These are phyloP conservation scores for Candida caryicola DNA, from an alignment of 805 yeast species.

Conservation along the genomic window DNA sequence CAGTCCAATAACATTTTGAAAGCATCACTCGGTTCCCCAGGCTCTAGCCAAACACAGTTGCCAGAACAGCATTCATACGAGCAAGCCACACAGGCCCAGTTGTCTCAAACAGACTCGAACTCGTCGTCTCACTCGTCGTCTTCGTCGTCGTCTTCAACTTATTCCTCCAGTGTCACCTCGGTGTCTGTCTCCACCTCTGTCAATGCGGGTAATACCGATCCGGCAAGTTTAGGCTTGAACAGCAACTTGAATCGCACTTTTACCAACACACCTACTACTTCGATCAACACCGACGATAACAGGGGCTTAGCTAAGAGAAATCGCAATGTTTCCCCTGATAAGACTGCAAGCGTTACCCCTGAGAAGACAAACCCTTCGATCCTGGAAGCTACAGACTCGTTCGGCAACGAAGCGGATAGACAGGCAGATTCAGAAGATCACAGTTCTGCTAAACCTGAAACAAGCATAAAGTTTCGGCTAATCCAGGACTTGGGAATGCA, in stretches of 20 bases:
- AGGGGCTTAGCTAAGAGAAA: background rate
- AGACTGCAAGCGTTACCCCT: background rate
- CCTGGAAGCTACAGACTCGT: background rate
- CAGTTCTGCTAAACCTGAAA: constrained; percentile 1
- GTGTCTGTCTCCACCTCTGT: constrained; percentile 7
- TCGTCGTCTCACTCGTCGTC: background rate
- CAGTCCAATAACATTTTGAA: constrained; percentile 4
- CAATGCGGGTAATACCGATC: constrained; percentile 5
- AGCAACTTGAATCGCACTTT: constrained; percentile 20
- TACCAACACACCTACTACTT: constrained; percentile 33
- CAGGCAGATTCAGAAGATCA: background rate
- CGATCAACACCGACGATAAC: constrained; percentile 18
- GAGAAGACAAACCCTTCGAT: background rate
- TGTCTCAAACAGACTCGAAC: constrained; percentile 1
- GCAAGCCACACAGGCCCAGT: background rate
- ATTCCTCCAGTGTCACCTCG: constrained; percentile 3
- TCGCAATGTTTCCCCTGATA: background rate
- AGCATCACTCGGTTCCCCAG: background rate
- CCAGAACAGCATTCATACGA: background rate
- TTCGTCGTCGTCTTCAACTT: constrained; percentile 1
- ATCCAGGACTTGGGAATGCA: background rate
- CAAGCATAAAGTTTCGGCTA: background rate
- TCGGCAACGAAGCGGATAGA: background rate
- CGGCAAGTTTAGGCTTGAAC: constrained; percentile 12
- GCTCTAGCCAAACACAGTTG: background rate